A percentile compares a stretch with the other conserved stretches of the same genome.
phyloP scores from a whole-genome alignment of 106 monocot genomes.

The Allium fistulosum region DNA sequence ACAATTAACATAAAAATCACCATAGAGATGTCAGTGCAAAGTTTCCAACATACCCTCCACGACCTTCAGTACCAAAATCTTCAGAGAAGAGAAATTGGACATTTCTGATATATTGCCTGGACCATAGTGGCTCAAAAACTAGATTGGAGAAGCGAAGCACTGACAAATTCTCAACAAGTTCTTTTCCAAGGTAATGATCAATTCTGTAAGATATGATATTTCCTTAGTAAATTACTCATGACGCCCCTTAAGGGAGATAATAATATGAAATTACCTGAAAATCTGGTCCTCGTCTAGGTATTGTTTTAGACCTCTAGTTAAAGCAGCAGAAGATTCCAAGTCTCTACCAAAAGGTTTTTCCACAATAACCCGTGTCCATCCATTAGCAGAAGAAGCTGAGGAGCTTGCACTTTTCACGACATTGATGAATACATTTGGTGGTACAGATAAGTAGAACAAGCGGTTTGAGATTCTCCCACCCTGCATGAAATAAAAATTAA shows the following conservation, averaged over 20 bases:
- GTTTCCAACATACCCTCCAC: slow-evolving; percentile 38
- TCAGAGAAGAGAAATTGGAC: slow-evolving; percentile 69
- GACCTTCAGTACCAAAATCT: slow-evolving; percentile 68
- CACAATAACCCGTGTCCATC: slow-evolving; percentile 68
- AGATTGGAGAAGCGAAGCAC: slow-evolving; percentile 70
- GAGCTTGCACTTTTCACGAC: slow-evolving; percentile 50
- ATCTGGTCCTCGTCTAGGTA: slow-evolving; percentile 61
- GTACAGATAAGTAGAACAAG: slow-evolving; percentile 53
- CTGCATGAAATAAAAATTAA: slow-evolving; percentile 14
- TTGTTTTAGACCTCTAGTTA: slow-evolving; percentile 45
- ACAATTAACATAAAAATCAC: no score
- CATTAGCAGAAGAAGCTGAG: slow-evolving; percentile 54
- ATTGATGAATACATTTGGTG: slow-evolving; percentile 63
- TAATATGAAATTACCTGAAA: slow-evolving; percentile 28
- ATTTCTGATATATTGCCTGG: slow-evolving; percentile 62
- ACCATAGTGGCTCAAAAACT: slow-evolving; percentile 65
- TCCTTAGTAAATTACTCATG: no score
- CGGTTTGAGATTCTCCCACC: slow-evolving; percentile 50
- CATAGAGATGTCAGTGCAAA: no score
- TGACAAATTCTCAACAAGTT: slow-evolving; percentile 61
- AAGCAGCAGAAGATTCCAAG: slow-evolving; percentile 52
- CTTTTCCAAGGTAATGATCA: slow-evolving; percentile 66
- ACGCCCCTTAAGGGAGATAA: background rate
- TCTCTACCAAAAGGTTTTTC: slow-evolving; percentile 75
- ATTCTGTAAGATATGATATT: slow-evolving; percentile 24